These are phyloP conservation scores for Cladophialophora immunda DNA, from an alignment of 2,329 filamentous ascomycete genomes.

Conservation along the genomic window DNA sequence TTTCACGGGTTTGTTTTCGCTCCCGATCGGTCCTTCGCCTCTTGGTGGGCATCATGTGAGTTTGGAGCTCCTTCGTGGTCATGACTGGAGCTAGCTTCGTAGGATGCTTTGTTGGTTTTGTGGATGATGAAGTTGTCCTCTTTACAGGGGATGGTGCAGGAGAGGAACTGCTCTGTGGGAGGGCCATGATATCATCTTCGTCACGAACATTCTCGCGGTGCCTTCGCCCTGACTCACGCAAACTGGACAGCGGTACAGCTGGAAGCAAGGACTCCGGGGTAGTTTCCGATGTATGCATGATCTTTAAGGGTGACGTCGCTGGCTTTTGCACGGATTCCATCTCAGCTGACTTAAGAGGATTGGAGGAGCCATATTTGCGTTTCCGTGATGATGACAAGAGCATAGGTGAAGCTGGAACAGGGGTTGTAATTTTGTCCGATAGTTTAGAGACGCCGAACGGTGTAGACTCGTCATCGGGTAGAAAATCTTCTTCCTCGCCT, in stretches of 20 bases:
- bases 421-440: conserved; percentile 10
- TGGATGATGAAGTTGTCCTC: neutral
- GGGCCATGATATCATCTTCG: conserved; percentile 39
- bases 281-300: neutral
- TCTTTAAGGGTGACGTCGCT: conserved; percentile 6
- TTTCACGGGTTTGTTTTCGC: conserved; percentile 11
- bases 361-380: conserved; percentile 35
- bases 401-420: conserved; percentile 21
- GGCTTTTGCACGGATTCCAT: neutral
- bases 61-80: conserved; percentile 35
- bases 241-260: conserved; percentile 20
- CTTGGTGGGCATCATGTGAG: conserved; percentile 34
- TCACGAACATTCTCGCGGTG: conserved; percentile 15
- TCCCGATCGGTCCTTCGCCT: conserved; percentile 23
- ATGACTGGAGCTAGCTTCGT: conserved; percentile 22
- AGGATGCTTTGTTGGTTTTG: conserved; percentile 21
- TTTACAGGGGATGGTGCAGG: conserved; percentile 28
- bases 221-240: conserved; percentile 30
- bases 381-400: conserved; percentile 36
- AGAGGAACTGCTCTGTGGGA: conserved; percentile 32
- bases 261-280: conserved; percentile 28
- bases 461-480: conserved; percentile 40
- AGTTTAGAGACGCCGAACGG: conserved; percentile 26
- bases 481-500: conserved; percentile 38
- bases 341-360: conserved; percentile 17